Conservation (phyloP, 2,329 filamentous ascomycete genomes). For the Sarocladium brachiariae region DNA sequence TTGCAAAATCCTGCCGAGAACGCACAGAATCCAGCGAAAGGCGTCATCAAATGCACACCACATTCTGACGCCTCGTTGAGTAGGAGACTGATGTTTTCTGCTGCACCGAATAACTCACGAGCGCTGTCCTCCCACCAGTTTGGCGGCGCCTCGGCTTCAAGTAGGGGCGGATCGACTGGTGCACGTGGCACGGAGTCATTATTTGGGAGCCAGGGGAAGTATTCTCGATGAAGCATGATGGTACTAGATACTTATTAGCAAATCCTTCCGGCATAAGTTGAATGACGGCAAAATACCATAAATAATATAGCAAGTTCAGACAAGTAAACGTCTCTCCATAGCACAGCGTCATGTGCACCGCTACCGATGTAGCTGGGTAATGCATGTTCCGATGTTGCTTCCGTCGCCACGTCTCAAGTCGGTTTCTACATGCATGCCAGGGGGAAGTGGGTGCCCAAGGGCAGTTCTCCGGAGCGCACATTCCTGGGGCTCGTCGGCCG, state of each 20-base stretch:
- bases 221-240: slow-evolving; percentile 36
- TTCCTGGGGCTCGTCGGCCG: slow-evolving; percentile 31
- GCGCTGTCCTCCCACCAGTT: slow-evolving; percentile 34
- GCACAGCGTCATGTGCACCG: slow-evolving; percentile 30
- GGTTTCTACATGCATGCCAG: slow-evolving; percentile 24
- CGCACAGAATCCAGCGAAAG: slow-evolving; percentile 38
- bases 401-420: slow-evolving; percentile 27
- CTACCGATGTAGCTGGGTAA: slow-evolving; percentile 30
- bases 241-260: slow-evolving; percentile 20
- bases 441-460: slow-evolving; percentile 30
- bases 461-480: slow-evolving; percentile 31
- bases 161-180: slow-evolving; percentile 31
- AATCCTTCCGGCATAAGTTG: no score
- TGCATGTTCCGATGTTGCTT: slow-evolving; percentile 27
- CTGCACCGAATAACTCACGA: slow-evolving; percentile 27
- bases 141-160: slow-evolving; percentile 29
- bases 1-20: slow-evolving; percentile 38
- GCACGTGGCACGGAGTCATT: slow-evolving; percentile 26
- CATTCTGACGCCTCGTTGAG: slow-evolving; percentile 31
- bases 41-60: slow-evolving; percentile 29
- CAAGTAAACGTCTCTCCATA: slow-evolving; percentile 35
- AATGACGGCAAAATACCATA: no score
- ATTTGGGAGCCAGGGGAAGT: slow-evolving; percentile 35
- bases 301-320: slow-evolving; percentile 36
- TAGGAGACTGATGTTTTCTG: slow-evolving; percentile 27